Conservation (phyloP, 768 basidiomycete genomes). For the Fistulinella prunicolor region DNA sequence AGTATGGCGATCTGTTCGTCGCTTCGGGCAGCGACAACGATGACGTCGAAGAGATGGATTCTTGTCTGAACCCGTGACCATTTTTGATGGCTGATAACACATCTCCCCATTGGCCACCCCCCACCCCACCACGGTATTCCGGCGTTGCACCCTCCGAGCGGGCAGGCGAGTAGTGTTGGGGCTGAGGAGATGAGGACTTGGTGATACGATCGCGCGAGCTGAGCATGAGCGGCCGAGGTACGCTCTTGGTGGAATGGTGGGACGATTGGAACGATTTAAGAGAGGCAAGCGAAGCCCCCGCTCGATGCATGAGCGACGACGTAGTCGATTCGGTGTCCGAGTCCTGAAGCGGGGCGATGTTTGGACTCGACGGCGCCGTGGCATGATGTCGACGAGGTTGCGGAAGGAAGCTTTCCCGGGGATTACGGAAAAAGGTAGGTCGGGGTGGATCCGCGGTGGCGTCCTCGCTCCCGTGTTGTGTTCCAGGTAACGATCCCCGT, state of each 20-base stretch:
- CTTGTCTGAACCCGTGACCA: conserved; percentile 41
- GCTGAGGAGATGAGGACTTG: conserved; percentile 11
- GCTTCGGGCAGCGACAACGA: conserved; percentile 60
- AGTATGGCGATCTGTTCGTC: conserved; percentile 31
- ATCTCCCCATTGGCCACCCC: conserved; percentile 50
- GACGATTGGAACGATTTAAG: conserved; percentile 40
- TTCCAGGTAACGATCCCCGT: conserved; percentile 41
- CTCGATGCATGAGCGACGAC: conserved; percentile 36
- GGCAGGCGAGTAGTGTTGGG: conserved; percentile 22
- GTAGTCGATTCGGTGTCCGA: conserved; percentile 13
- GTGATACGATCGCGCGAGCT: conserved; percentile 46
- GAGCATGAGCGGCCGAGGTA: conserved; percentile 65
- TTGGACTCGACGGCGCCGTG: conserved; percentile 35
- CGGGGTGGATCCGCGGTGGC: conserved; percentile 49
- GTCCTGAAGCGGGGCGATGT: conserved; percentile 21
- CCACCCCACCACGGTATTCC: conserved; percentile 21
- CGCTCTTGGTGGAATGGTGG: conserved; percentile 42
- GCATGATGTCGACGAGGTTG: conserved; percentile 28
- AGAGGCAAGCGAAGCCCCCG: conserved; percentile 41
- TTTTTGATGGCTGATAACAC: conserved; percentile 38
- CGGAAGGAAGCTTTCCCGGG: conserved; percentile 53
- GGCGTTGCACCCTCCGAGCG: conserved; percentile 38
- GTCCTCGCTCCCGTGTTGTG: conserved; percentile 34
- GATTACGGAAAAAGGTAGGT: conserved; percentile 55
- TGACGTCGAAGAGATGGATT: conserved; percentile 62